Evolutionary conservation across 1,284 basidiomycete genomes (phyloP).

Genomic region (Coriolopsis trogii): DNA sequence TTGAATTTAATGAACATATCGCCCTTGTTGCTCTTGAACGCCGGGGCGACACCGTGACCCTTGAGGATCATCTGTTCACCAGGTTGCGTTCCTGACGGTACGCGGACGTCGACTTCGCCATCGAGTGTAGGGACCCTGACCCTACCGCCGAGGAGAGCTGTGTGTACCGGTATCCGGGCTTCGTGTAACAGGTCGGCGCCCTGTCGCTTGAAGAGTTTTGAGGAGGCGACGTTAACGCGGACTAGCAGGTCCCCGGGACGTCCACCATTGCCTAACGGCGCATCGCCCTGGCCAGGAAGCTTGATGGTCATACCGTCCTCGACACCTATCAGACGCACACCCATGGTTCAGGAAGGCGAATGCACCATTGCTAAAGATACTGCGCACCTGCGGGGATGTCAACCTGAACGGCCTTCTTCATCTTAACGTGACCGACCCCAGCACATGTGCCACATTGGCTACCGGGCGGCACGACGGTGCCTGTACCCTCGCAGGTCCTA

Average conservation of each 20-base stretch:
- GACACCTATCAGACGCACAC: slow-evolving; percentile 60
- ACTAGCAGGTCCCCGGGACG: slow-evolving; percentile 87
- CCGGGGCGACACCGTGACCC: slow-evolving; percentile 81
- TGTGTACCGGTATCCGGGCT: slow-evolving; percentile 90
- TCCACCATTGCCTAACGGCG: slow-evolving; percentile 80
- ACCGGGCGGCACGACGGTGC: slow-evolving; percentile 78
- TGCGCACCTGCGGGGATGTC: slow-evolving; percentile 83
- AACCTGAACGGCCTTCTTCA: slow-evolving; percentile 79
- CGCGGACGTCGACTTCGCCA: slow-evolving; percentile 93
- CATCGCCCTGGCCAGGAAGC: slow-evolving; percentile 85
- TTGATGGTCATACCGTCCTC: slow-evolving; percentile 97
- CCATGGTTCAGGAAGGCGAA: slow-evolving; percentile 14
- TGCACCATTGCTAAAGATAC: slow-evolving; percentile 4
- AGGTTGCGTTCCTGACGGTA: slow-evolving; percentile 93
- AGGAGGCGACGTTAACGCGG: slow-evolving; percentile 83
- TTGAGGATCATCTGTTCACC: slow-evolving; percentile 97
- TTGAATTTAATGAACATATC: slow-evolving; percentile 93
- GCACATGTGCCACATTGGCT: slow-evolving; percentile 83
- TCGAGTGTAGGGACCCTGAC: slow-evolving; percentile 95
- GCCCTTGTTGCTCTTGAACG: slow-evolving; percentile 73
- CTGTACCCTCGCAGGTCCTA: slow-evolving; percentile 82
- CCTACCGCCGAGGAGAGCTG: slow-evolving; percentile 89
- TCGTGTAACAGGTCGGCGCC: slow-evolving; percentile 92
- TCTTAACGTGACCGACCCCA: slow-evolving; percentile 88
- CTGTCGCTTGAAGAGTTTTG: slow-evolving; percentile 88